A percentile compares a stretch with the other conserved stretches of the same genome.
These are phyloP conservation scores for Trifolium dubium DNA, from an alignment of 306 rosid genomes.

Conservation along the genomic window DNA sequence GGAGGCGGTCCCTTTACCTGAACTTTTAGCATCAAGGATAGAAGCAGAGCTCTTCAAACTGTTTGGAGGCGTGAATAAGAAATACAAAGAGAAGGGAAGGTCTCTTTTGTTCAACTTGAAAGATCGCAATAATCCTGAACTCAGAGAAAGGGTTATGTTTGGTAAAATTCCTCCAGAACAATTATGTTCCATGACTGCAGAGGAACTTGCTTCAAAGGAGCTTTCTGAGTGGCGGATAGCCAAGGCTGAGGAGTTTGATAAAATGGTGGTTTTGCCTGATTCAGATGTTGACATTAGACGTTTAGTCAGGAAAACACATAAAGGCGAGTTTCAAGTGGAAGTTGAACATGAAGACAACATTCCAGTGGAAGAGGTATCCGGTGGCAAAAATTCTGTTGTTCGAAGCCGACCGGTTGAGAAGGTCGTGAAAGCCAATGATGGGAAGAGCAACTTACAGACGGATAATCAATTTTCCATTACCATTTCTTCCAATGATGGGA, in stretches of 20 bases:
- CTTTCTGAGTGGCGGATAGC: conserved; percentile 99
- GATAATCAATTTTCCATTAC: conserved; percentile 52
- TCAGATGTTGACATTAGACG: conserved; percentile 86
- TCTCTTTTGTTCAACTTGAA: conserved; percentile 94
- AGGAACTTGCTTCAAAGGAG: conserved; percentile 99
- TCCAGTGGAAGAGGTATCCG: conserved; percentile 67
- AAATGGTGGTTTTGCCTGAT: conserved; percentile 93
- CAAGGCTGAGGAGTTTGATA: conserved; percentile 97
- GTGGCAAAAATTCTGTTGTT: conserved; percentile 52
- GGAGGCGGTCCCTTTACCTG: conserved; percentile 54
- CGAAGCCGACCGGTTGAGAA: conserved; percentile 49
- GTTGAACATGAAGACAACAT: conserved; percentile 73
- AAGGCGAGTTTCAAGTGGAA: conserved; percentile 96
- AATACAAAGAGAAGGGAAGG: conserved; percentile 98
- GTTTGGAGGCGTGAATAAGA: conserved; percentile 96
- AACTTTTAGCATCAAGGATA: conserved; percentile 67
- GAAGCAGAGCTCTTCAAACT: conserved; percentile 90
- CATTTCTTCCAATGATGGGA: conserved; percentile 65
- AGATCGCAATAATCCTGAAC: conserved; percentile 94
- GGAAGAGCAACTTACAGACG: conserved; percentile 50
- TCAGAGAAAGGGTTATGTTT: conserved; percentile 87
- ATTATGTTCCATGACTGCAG: conserved; percentile 94
- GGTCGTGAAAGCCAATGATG: conserved; percentile 48
- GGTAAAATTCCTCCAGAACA: conserved; percentile 81
- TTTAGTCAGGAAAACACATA: conserved; percentile 89